Evolutionary conservation across 345 rosid genomes (phyloP).

Genomic region (Raphanus raphanistrum): DNA sequence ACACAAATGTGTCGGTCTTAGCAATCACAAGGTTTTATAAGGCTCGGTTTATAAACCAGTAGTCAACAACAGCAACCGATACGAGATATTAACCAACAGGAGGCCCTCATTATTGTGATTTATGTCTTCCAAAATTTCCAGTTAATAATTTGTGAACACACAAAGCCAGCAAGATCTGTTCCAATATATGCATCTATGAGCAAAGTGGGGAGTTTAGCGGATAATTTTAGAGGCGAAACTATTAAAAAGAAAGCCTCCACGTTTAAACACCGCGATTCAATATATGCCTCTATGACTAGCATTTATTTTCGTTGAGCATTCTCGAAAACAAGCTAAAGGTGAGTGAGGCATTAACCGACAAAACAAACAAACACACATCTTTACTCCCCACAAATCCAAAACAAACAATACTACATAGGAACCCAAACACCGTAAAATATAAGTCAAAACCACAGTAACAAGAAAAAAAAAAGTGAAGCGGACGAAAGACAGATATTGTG

Average conservation of each 20-base stretch:
- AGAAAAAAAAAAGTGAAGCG: background rate
- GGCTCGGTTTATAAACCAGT: background rate
- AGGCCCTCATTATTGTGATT: background rate
- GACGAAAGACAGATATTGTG: background rate
- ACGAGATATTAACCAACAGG: background rate
- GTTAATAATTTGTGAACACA: background rate
- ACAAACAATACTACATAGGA: background rate
- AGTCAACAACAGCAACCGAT: background rate
- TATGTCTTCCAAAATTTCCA: too few species aligned
- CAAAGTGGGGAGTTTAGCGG: slow-evolving; percentile 30
- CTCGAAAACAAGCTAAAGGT: slow-evolving; percentile 43
- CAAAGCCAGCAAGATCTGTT: background rate
- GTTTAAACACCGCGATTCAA: slow-evolving; percentile 36
- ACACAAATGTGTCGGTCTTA: background rate
- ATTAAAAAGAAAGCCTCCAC: slow-evolving; percentile 34
- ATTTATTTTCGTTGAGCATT: slow-evolving; percentile 32
- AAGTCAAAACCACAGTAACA: background rate
- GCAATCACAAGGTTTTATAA: background rate
- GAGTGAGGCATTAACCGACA: slow-evolving; percentile 31
- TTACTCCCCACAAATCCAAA: background rate
- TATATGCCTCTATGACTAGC: slow-evolving; percentile 43
- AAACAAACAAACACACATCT: background rate
- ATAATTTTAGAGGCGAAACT: slow-evolving; percentile 42
- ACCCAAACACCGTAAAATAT: background rate
- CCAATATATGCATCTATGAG: too few species aligned